phyloP scores from a whole-genome alignment of 176 grass and related monocot species.

The Zea luxurians region DNA sequence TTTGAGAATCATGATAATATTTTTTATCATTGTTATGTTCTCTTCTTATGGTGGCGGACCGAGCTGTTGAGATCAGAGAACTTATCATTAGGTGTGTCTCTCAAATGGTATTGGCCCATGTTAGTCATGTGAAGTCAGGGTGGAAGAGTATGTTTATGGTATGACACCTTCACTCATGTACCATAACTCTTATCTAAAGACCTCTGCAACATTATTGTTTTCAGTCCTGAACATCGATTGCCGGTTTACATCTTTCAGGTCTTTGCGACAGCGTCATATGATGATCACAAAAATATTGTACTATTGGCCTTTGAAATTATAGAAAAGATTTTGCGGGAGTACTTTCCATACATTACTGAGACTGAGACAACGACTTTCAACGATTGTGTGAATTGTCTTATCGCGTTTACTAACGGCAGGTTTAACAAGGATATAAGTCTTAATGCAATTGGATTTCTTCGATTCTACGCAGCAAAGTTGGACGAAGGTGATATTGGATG shows the following conservation, averaged over 20 bases:
- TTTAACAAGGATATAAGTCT: constrained; percentile 99
- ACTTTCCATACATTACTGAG: constrained; percentile 97
- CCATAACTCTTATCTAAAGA: constrained; percentile 26
- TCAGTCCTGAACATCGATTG: constrained; percentile 21
- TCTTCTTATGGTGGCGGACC: constrained; percentile 38
- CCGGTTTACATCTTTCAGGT: constrained; percentile 65
- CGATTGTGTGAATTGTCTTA: constrained; percentile 97
- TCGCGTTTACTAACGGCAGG: constrained; percentile 96
- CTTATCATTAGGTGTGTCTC: constrained; percentile 97
- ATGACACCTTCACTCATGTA: constrained; percentile 35
- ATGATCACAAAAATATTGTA: constrained; percentile 99
- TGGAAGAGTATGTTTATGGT: constrained; percentile 99
- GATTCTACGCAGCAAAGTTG: constrained; percentile 96
- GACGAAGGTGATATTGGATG: constrained; percentile 93
- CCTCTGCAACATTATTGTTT: constrained; percentile 35
- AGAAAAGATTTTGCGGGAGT: constrained; percentile 97
- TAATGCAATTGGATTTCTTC: constrained; percentile 98
- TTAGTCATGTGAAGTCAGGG: constrained; percentile 94
- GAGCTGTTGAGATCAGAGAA: constrained; percentile 98
- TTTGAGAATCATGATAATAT: constrained; percentile 30
- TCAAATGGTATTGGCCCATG: constrained; percentile 96
- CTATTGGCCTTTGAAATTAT: constrained; percentile 97
- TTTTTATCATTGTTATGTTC: constrained; percentile 28
- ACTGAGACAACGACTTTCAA: constrained; percentile 90
- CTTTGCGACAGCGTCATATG: constrained; percentile 97